Base-by-base conservation (phyloP, 352 stramenopile species). In the Pilasporangium apinafurcum region DNA sequence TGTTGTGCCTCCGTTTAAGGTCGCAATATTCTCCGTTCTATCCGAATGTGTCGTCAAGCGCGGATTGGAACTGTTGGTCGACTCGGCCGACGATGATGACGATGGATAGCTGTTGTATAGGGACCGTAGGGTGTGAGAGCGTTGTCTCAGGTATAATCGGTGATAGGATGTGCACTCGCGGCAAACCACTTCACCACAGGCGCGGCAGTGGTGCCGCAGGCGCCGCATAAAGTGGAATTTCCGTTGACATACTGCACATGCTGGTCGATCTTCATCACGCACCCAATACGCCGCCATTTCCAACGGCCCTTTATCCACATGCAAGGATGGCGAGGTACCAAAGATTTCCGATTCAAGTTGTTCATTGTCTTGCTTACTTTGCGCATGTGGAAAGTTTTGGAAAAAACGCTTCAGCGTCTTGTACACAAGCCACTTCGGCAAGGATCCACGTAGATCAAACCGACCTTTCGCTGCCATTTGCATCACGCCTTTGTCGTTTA, bases 121-220 rank as follows among this genome's bases (percentile, higher is more conserved):
- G n/a, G n/a, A n/a, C n/a, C n/a, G n/a, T n/a, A n/a, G n/a, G n/a
- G n/a, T n/a, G n/a, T n/a, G n/a, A n/a, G n/a, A n/a, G n/a, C n/a
- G n/a, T n/a, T n/a, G n/a, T n/a, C n/a, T n/a, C n/a, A n/a, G n/a
- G n/a, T n/a, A n/a, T n/a, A n/a, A n/a, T n/a, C n/a, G n/a, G n/a
- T n/a, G n/a, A n/a, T n/a, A n/a, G n/a, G n/a, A n/a, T n/a, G 60
- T 75, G 48, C 70, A 83, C 1, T 67, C 55, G 28, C 54, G 52
- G 39, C 70, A 83, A 30, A 83, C 81, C 17, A 86, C 60, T 65
- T 86, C 74, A 29, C 74, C 74, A 17, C 74, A 91, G 2, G 76
- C 71, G 20, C 79, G 75, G 33, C 79, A 91, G 50, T 91, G 79
- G 34, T 91, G 79, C 27, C 83, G 78, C 24, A 70, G 74, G 25